Evolutionary conservation across 1,139 yeast genomes (phyloP), one percentile per base, ranked within the genome.

Genomic region (Candida albicans): DNA sequence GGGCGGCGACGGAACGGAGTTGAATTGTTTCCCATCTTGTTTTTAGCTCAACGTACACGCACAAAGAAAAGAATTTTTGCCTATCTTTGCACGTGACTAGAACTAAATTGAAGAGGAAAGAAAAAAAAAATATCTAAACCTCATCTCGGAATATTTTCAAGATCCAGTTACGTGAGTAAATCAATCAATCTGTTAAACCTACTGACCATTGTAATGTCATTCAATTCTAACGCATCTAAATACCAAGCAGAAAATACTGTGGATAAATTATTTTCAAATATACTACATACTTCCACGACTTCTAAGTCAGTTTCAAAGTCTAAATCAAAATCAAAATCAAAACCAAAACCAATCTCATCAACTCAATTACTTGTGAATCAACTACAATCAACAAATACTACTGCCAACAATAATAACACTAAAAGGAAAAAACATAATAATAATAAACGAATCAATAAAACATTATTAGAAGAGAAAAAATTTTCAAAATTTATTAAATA

Each of bases 401-500:
- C 3, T 27, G n/a, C n/a, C n/a, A 27, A 7, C 30, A 47, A 48
- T 33, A 37, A 46, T 12, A 44, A 46, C 9, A 66, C 68, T 46
- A 77, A 71, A 52, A 38, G 33, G 26, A 62, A 65, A 37, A 70
- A 68, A 50, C 60, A 59, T 41, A 51, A 51, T 33, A 48, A 50
- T 28, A 70, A 70, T 49, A 58, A 62, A 37, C 64, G 63, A 40
- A 65, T 74, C 31, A 71, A 64, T 50, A 65, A 67, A 46, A 61
- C 63, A 31, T 57, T 61, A 28, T 65, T 61, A n/a, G 56, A 61
- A 15, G 68, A 75, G 13, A 64, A 66, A 33, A 66, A 69, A 48
- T 67, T 82, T 40, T 68, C 68, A 40, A 75, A 73, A 51, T 56
- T 70, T 43, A 83, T 85, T 13, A 79, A 77, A 51, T 67, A 81